Percentiles rank a stretch among this genome's conserved stretches.
These are phyloP conservation scores for Backusella tuberculispora DNA, from an alignment of 192 early-diverging fungal species.

Conservation along the genomic window DNA sequence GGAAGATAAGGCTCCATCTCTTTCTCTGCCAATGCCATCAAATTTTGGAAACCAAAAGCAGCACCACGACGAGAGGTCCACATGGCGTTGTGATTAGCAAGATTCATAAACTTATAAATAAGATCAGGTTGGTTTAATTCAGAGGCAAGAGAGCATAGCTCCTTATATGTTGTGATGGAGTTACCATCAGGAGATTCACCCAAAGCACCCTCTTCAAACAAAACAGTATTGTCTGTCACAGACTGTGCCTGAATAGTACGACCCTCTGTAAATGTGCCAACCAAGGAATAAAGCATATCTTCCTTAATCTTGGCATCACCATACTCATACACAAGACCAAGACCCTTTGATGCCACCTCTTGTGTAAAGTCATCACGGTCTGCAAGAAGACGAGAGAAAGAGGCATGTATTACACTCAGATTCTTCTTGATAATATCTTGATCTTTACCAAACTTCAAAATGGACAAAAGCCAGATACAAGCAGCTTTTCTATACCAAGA, in stretches of 20 bases:
- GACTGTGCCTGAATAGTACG: slow-evolving; percentile 53
- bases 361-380: slow-evolving; percentile 90
- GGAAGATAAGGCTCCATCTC: slow-evolving; percentile 82
- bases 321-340: slow-evolving; percentile 81
- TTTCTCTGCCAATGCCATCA: slow-evolving; percentile 77
- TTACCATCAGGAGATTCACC: slow-evolving; percentile 80
- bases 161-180: slow-evolving; percentile 72
- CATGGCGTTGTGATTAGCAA: slow-evolving; percentile 90
- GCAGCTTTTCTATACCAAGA: slow-evolving; percentile 66
- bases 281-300: slow-evolving; percentile 71
- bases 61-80: slow-evolving; percentile 91
- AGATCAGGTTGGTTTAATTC: slow-evolving; percentile 95
- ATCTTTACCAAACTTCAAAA: slow-evolving; percentile 73
- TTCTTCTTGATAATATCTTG: slow-evolving; percentile 54
- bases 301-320: slow-evolving; percentile 70
- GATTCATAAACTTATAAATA: slow-evolving; percentile 91
- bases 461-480: slow-evolving; percentile 79
- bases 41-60: slow-evolving; percentile 82
- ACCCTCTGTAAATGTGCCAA: slow-evolving; percentile 80
- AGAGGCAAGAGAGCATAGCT: slow-evolving; percentile 84
- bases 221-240: slow-evolving; percentile 71
- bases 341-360: slow-evolving; percentile 86
- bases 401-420: slow-evolving; percentile 70
- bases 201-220: slow-evolving; percentile 70
- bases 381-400: slow-evolving; percentile 73